Evolutionary conservation across 352 stramenopile species (phyloP).

Genomic region (Halophytophthora batemanensis): DNA sequence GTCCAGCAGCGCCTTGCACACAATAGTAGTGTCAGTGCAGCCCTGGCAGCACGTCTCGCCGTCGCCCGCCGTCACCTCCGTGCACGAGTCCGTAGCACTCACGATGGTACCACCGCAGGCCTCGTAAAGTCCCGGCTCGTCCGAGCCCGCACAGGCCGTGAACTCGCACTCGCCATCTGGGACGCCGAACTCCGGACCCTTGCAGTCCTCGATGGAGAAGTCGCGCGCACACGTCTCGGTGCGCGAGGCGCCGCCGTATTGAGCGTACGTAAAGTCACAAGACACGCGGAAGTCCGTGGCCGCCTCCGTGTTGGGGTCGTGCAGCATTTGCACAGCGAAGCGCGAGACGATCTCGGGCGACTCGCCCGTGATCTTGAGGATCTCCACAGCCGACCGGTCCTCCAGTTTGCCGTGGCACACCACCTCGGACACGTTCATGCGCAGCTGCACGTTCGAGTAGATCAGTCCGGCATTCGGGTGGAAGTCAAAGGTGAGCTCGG

Average conservation of each 20-base stretch:
- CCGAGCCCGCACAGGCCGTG: conserved; percentile 27
- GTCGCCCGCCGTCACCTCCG: conserved; percentile 23
- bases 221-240: conserved; percentile 34
- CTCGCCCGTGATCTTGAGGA: conserved; percentile 31
- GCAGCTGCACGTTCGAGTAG: conserved; percentile 31
- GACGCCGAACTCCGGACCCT: conserved; percentile 44
- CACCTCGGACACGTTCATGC: conserved; percentile 42
- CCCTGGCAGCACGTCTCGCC: conserved; percentile 47
- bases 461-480: conserved; percentile 41
- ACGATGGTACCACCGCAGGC: conserved; percentile 49
- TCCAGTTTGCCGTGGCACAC: conserved; percentile 34
- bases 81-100: conserved; percentile 14
- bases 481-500: conserved; percentile 64
- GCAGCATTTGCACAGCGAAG: conserved; percentile 53
- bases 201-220: conserved; percentile 63
- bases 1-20: conserved; percentile 42
- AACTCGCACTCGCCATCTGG: conserved; percentile 38
- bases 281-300: conserved; percentile 40
- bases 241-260: conserved; percentile 16
- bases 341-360: conserved; percentile 45
- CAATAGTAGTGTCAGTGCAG: conserved; percentile 24
- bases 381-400: conserved; percentile 20
- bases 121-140: conserved; percentile 36
- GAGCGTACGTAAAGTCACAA: conserved; percentile 57
- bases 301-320: conserved; percentile 30